Conservation (phyloP, 768 basidiomycete genomes). For the Podaxis pistillaris region DNA sequence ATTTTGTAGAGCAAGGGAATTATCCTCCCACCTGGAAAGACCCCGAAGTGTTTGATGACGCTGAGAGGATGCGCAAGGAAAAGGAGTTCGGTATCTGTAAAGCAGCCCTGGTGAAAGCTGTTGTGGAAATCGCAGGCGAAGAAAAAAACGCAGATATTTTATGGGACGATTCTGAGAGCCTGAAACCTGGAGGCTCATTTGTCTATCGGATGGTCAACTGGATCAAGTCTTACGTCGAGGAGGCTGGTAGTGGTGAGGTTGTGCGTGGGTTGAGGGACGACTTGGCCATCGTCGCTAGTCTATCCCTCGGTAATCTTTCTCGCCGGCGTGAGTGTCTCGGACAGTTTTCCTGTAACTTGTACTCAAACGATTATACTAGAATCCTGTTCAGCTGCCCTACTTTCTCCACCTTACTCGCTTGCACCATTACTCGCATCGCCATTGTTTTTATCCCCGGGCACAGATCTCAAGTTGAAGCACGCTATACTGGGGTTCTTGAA, state of each 20-base stretch:
- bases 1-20: constrained; percentile 72
- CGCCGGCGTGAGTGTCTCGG: constrained; percentile 55
- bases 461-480: constrained; percentile 85
- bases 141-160: constrained; percentile 74
- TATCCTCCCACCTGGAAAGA: constrained; percentile 65
- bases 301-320: constrained; percentile 80
- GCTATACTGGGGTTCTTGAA: constrained; percentile 85
- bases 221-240: constrained; percentile 58
- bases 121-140: constrained; percentile 84
- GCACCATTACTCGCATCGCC: constrained; percentile 58
- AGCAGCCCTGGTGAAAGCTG: constrained; percentile 79
- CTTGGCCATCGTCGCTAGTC: constrained; percentile 77
- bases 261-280: constrained; percentile 53
- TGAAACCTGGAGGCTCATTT: constrained; percentile 65
- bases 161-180: constrained; percentile 64
- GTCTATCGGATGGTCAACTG: constrained; percentile 73
- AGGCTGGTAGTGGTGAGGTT: constrained; percentile 29
- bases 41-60: constrained; percentile 35
- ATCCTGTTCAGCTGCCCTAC: constrained; percentile 55
- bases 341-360: constrained; percentile 4
- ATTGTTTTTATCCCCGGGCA: constrained; percentile 48
- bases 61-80: constrained; percentile 57
- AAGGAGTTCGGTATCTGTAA: constrained; percentile 81
- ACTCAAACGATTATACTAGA: constrained; percentile 36
- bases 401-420: constrained; percentile 65